Conservation (phyloP, 2,329 filamentous ascomycete genomes). For the Colletotrichum cordylinicola region DNA sequence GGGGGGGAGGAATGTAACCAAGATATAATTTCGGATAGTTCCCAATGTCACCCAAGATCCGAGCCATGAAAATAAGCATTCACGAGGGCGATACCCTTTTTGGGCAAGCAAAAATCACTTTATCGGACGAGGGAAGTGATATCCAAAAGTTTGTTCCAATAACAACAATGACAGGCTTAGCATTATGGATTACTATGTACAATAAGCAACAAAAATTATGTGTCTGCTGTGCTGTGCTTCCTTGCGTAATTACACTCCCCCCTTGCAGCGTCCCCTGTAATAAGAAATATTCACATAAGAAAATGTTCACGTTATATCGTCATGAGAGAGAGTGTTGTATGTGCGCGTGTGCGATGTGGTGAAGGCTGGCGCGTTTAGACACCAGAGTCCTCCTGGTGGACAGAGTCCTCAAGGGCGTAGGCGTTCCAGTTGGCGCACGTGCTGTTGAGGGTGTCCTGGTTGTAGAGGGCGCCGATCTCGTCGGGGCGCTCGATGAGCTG, state of each 20-base stretch:
- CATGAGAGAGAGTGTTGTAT: background rate
- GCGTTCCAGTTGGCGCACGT: slow-evolving; percentile 23
- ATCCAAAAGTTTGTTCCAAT: background rate
- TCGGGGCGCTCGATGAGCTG: slow-evolving; percentile 27
- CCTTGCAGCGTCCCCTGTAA: background rate
- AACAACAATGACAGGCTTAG: background rate
- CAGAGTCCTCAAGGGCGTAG: background rate
- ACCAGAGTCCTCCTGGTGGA: slow-evolving; percentile 27
- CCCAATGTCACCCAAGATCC: background rate
- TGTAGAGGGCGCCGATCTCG: slow-evolving; percentile 23
- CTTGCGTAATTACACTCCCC: background rate
- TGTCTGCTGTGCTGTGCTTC: background rate
- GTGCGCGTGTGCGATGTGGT: background rate
- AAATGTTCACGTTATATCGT: background rate
- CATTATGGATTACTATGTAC: background rate
- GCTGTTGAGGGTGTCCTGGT: slow-evolving; percentile 7
- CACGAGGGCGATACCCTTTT: background rate
- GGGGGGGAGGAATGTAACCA: background rate
- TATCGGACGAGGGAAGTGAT: background rate
- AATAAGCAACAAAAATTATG: background rate
- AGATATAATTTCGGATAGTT: background rate
- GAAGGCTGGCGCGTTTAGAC: slow-evolving; percentile 5
- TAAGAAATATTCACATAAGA: background rate
- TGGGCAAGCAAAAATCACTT: background rate
- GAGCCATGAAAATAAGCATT: background rate